phyloP scores from a whole-genome alignment of 208 protist species.

The Trypanosoma lewisi region DNA sequence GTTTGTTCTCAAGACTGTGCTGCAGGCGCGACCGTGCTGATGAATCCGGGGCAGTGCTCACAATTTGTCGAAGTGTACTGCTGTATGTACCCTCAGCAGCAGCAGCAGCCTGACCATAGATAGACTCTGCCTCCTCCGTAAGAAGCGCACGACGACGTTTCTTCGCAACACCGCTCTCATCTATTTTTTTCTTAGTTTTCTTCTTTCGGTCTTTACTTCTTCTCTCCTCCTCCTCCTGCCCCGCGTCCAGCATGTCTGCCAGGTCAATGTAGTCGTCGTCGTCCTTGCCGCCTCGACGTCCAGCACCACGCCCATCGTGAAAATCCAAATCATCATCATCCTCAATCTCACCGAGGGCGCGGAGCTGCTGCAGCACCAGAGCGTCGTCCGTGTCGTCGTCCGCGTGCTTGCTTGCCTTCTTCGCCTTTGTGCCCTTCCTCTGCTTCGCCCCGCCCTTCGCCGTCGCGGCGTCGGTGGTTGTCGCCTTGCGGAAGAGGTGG shows the following conservation, averaged over 20 bases:
- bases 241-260: conserved; percentile 66
- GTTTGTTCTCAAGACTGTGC: conserved; percentile 55
- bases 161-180: conserved; percentile 45
- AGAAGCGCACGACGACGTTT: conserved; percentile 25
- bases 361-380: conserved; percentile 40
- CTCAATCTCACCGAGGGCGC: conserved; percentile 45
- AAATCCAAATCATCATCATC: conserved; percentile 55
- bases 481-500: conserved; percentile 57
- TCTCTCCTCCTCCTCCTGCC: conserved; percentile 5
- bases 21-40: conserved; percentile 36
- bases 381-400: conserved; percentile 43
- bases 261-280: conserved; percentile 82
- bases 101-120: conserved; percentile 42
- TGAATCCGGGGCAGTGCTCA: conserved; percentile 24
- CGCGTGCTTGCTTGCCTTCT: conserved; percentile 2
- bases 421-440: conserved; percentile 33
- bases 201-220: conserved; percentile 30
- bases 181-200: conserved; percentile 46
- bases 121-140: conserved; percentile 51
- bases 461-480: conserved; percentile 20
- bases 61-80: conserved; percentile 43
- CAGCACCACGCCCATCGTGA: conserved; percentile 50
- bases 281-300: too few relatives aligned
- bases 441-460: background rate
- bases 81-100: conserved; percentile 42